Base-by-base conservation (phyloP, 2,329 filamentous ascomycete genomes). In the Alternaria longipes region DNA sequence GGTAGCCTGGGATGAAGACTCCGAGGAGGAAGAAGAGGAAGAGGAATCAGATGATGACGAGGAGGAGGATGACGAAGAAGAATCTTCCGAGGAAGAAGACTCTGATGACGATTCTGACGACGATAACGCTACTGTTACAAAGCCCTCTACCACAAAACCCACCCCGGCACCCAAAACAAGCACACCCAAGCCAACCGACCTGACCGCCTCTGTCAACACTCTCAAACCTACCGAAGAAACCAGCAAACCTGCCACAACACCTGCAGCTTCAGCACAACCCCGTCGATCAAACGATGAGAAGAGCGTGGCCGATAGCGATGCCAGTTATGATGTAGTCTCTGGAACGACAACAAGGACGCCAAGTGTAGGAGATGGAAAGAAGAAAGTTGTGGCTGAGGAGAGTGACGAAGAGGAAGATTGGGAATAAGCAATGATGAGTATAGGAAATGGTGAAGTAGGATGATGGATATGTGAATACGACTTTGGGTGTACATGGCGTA, bases 271-370 rank as follows among this genome's bases (percentile, higher is more conserved):
- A 26, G 80, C 81, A 30, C 69, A 73, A 38, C 82, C 89, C 18
- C 89, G 92, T 55, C 81, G 83, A 40, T 96, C 93, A 26, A 91
- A 96, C 72, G 81, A 83, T 46, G 78, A 78, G 77, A 93, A 94
- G 77, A 96, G 92, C 26, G 91, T 95, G 69, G 89, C 93, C 8
- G 95, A 95, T 72, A 97, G 94, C 76, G 95, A 99, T 71, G 92
- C 92, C 18, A 97, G 93, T 81, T 99, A 99, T 78, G 95, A 99
- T 77, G 86, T 99, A 34, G 93, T 99, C 4, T 83, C 81, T 46
- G 91, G 91, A 8, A 89, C 90, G 6, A 84, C 88, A 46, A 97
- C 92, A 77, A 91, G 91, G 66, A 90, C 93, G 16, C 91, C 93
- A 1, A 36, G 32, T 36, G 32, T 36, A 16, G 32, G 12, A 36